These are phyloP conservation scores for Globisporangium paddicum DNA, from an alignment of 352 stramenopile species.

Conservation along the genomic window DNA sequence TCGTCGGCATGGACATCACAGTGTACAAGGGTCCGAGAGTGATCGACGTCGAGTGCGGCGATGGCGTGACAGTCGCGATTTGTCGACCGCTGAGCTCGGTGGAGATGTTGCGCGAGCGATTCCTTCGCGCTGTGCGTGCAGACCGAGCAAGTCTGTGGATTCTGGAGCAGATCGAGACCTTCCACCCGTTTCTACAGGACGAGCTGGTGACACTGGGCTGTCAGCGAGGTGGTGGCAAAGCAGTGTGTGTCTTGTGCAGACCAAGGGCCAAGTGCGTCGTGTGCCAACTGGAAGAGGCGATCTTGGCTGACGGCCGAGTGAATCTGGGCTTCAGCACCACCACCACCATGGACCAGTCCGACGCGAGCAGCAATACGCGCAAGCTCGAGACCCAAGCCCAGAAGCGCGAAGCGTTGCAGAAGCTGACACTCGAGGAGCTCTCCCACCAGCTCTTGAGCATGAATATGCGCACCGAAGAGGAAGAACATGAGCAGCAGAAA, in stretches of 20 bases:
- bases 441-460: conserved; percentile 25
- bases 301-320: conserved; percentile 1
- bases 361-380: background rate
- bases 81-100: conserved; percentile 32
- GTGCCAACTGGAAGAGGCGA: conserved; percentile 3
- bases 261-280: conserved; percentile 13
- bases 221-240: background rate
- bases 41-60: conserved; percentile 47
- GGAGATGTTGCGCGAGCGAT: conserved; percentile 47
- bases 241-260: conserved; percentile 20
- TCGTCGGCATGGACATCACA: conserved; percentile 34
- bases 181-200: conserved; percentile 37
- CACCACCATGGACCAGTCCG: too few species aligned
- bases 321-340: background rate
- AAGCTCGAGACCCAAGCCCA: conserved; percentile 1
- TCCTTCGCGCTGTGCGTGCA: conserved; percentile 44
- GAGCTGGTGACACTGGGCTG: background rate
- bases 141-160: conserved; percentile 41
- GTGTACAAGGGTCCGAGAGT: conserved; percentile 56
- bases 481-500: conserved; percentile 29
- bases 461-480: conserved; percentile 31
- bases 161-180: conserved; percentile 63
- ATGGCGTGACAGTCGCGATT: conserved; percentile 51
- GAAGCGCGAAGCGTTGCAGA: background rate
- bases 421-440: conserved; percentile 23